Conservation (phyloP, 1,284 basidiomycete species). For the Rhodotorula glutinis region DNA sequence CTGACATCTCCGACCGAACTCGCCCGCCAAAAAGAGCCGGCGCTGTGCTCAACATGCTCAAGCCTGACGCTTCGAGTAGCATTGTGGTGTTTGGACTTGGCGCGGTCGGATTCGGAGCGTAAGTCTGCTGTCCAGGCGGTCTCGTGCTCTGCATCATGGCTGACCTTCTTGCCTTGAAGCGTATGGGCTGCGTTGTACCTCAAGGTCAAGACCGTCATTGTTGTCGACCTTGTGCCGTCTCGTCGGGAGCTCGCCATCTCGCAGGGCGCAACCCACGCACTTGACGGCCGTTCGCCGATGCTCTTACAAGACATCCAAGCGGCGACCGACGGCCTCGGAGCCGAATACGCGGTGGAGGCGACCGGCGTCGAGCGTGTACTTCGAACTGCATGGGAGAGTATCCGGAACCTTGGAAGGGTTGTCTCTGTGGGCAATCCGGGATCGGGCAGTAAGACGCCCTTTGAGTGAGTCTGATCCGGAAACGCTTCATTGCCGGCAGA, state of each 20-base stretch:
- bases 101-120: slow-evolving; percentile 41
- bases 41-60: slow-evolving; percentile 29
- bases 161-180: not conserved
- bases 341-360: slow-evolving; percentile 21
- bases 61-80: slow-evolving; percentile 12
- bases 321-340: slow-evolving; percentile 17
- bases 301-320: slow-evolving; percentile 10
- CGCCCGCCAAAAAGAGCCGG: slow-evolving; percentile 12
- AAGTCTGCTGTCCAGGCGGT: not conserved
- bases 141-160: no score
- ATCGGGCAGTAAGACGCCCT: slow-evolving; percentile 13
- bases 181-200: slow-evolving; percentile 38
- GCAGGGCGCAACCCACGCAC: slow-evolving; percentile 36
- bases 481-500: no score
- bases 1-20: no score
- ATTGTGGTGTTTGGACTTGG: slow-evolving; percentile 40
- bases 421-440: slow-evolving; percentile 28
- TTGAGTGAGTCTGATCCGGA: slow-evolving; percentile 17
- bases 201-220: slow-evolving; percentile 38
- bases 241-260: slow-evolving; percentile 36
- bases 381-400: slow-evolving; percentile 13
- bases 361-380: slow-evolving; percentile 20
- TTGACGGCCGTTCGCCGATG: slow-evolving; percentile 28
- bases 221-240: slow-evolving; percentile 39
- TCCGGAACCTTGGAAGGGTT: slow-evolving; percentile 7